Evolutionary conservation across 176 grass and related monocot species (phyloP), one percentile per base, ranked within the genome.

Genomic region (Alopecurus myosuroides): DNA sequence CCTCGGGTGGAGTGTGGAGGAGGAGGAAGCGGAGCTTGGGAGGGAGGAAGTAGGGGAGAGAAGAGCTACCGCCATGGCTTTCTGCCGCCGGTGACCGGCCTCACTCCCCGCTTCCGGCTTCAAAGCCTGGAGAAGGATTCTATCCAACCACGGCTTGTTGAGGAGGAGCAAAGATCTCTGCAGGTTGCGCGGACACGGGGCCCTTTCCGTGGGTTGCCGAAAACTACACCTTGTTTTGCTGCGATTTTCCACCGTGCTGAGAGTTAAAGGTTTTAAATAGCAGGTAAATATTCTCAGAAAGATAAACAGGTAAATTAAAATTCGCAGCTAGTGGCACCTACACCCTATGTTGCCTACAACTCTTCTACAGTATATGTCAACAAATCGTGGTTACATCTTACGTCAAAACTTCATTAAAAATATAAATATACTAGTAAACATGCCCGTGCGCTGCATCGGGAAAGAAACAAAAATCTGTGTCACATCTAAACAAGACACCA

Each of bases 1-100:
- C 88, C 88, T 81, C 15, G 58, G 30, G 36, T 57, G 71, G 78
- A 76, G 25, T 23, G 72, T 82, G 22, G 41, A 64, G 31, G 80
- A 39, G 26, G 44, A 10, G 80, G 77, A 66, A 46, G 77, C 74
- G 31, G 63, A 52, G 65, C 28, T 51, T 84, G 74, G 57, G 36
- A 81, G 62, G 40, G 81, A 9, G 2, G 80, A 26, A 1, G 86
- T 62, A 48, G 85, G 86, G 44, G 78, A 89, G 81, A 91, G 78
- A 36, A 94, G 88, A 83, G 87, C 63, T 31, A 37, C 77, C 22
- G 56, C 84, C 88, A 86, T 86, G 79, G 74, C 84, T 36, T 71
- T 26, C 39, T 67, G 70, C 56, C 33, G 36, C 66, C 30, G 55
- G 60, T 26, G 61, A 9, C 64, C 69, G 14, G 77, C 77, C 56